These are phyloP conservation scores for Elsinoe necatrix DNA, from an alignment of 2,329 filamentous ascomycete species.

Conservation along the genomic window DNA sequence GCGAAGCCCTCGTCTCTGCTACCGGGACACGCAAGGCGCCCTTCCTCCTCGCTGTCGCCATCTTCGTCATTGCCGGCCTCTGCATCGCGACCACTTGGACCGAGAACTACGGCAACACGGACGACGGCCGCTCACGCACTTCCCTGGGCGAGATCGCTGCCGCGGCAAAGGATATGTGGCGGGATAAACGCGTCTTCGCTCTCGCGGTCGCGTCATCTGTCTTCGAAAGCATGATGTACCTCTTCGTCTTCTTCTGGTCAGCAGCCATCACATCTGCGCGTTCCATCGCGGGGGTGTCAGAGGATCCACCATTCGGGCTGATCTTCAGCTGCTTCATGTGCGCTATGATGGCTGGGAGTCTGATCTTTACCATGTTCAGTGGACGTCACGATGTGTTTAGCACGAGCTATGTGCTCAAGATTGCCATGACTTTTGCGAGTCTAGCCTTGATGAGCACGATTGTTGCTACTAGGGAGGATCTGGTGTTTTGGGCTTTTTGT, in stretches of 20 bases:
- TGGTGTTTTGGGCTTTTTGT: constrained; percentile 50
- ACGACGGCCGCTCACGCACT: neutral
- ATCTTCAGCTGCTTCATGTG: constrained; percentile 53
- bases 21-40: constrained; percentile 46
- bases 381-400: constrained; percentile 24
- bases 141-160: constrained; percentile 4
- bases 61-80: constrained; percentile 38
- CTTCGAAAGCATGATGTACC: constrained; percentile 55
- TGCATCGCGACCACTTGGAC: constrained; percentile 44
- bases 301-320: constrained; percentile 38
- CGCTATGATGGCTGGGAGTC: constrained; percentile 51
- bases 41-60: constrained; percentile 40
- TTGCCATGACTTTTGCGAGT: constrained; percentile 33
- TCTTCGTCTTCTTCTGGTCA: constrained; percentile 57
- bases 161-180: neutral
- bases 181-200: constrained; percentile 42
- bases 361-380: constrained; percentile 40
- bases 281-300: neutral
- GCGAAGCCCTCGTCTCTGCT: constrained; percentile 43
- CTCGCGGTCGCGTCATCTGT: constrained; percentile 47
- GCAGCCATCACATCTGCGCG: constrained; percentile 38
- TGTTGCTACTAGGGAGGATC: constrained; percentile 35
- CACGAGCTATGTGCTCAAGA: constrained; percentile 29
- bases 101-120: constrained; percentile 26
- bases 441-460: constrained; percentile 30